phyloP scores from a whole-genome alignment of 1,284 basidiomycete genomes.

The Melanopsichium pennsylvanicum region DNA sequence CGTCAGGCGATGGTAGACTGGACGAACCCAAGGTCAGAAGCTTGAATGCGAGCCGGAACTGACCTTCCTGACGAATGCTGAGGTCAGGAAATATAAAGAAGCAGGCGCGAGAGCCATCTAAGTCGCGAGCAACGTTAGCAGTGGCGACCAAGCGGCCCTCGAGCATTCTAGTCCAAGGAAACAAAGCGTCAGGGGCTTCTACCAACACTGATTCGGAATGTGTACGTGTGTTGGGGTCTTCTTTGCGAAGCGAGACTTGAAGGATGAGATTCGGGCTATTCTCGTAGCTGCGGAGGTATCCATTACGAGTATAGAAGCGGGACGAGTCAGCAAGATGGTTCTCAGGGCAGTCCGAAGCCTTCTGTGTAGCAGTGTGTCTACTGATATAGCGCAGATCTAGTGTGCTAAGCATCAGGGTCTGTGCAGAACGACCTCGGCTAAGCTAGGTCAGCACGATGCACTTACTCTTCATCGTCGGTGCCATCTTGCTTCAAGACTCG shows the following conservation, averaged over 20 bases:
- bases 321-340: too few relatives aligned
- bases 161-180: constrained; percentile 38
- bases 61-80: constrained; percentile 48
- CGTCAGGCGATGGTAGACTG: neutral
- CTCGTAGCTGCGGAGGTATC: constrained; percentile 44
- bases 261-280: constrained; percentile 44
- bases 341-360: too few relatives aligned
- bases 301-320: too few relatives aligned
- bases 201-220: constrained; percentile 24
- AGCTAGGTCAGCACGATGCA: too few relatives aligned
- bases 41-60: constrained; percentile 36
- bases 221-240: constrained; percentile 11
- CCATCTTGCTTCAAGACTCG: constrained; percentile 31
- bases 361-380: too few relatives aligned
- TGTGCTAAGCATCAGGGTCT: too few relatives aligned
- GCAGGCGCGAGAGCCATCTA: constrained; percentile 40
- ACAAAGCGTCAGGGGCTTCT: constrained; percentile 24
- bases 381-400: too few relatives aligned
- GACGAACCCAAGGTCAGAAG: constrained; percentile 27
- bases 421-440: too few relatives aligned
- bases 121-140: constrained; percentile 42
- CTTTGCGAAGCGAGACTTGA: constrained; percentile 30
- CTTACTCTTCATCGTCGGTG: constrained; percentile 44
- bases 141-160: constrained; percentile 43
- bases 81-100: constrained; percentile 53